Evolutionary conservation across 75 land plant genomes (phyloP).

Genomic region (Picea sitchensis): DNA sequence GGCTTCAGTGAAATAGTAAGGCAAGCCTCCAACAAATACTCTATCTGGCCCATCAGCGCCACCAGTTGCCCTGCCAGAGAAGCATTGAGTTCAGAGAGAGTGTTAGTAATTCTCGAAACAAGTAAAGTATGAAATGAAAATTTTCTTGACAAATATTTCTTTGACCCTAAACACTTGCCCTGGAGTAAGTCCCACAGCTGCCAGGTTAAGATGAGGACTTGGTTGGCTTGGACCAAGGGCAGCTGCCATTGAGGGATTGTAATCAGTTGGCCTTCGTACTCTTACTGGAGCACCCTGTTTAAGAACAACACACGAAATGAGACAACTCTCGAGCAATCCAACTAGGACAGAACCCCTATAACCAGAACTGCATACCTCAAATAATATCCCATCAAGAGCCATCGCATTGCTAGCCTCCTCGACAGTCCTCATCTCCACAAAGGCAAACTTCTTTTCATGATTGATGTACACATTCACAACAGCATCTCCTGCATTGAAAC

Average conservation of each 20-base stretch:
- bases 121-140: too few relatives aligned
- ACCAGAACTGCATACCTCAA: slow-evolving; percentile 39
- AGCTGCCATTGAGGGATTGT: slow-evolving; percentile 94
- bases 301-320: too few relatives aligned
- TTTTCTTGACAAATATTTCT: too few relatives aligned
- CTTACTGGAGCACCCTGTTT: slow-evolving; percentile 67
- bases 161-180: slow-evolving; percentile 19
- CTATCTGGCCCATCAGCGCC: slow-evolving; percentile 87
- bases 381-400: slow-evolving; percentile 96
- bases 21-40: slow-evolving; percentile 88
- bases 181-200: slow-evolving; percentile 89
- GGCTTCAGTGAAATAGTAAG: slow-evolving; percentile 61
- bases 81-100: too few relatives aligned
- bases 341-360: too few relatives aligned
- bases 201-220: slow-evolving; percentile 77
- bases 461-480: slow-evolving; percentile 97
- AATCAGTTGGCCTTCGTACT: slow-evolving; percentile 92
- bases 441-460: slow-evolving; percentile 97
- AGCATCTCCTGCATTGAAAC: slow-evolving; percentile 50
- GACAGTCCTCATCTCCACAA: slow-evolving; percentile 99
- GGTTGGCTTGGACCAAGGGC: slow-evolving; percentile 95
- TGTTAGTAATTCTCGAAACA: too few relatives aligned
- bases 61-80: too few relatives aligned
- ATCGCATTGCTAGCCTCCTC: slow-evolving; percentile 99
- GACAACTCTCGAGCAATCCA: too few relatives aligned